Percentiles rank a stretch among this genome's conserved stretches.
phyloP scores from a whole-genome alignment of 441 rosid genomes.

The Aleurites moluccanus region DNA sequence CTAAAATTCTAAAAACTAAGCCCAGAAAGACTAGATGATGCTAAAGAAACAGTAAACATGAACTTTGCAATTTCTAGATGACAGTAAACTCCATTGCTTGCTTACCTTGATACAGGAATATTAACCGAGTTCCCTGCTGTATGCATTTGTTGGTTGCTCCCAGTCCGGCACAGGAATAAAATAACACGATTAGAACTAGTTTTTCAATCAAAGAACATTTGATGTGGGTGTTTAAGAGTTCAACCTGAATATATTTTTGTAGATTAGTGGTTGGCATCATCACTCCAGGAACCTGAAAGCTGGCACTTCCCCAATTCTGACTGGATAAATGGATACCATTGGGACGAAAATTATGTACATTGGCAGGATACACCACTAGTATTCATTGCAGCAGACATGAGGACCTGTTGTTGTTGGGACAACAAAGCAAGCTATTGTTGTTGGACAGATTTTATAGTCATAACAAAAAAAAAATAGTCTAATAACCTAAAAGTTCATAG shows the following conservation, averaged over 20 bases:
- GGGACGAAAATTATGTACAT: conserved; percentile 21
- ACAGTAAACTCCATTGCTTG: not conserved
- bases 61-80: conserved; percentile 9
- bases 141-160: conserved; percentile 36
- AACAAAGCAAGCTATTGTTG: conserved; percentile 39
- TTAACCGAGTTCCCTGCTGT: conserved; percentile 33
- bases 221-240: conserved; percentile 12
- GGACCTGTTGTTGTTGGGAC: conserved; percentile 38
- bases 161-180: conserved; percentile 35
- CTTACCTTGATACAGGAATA: conserved; percentile 46
- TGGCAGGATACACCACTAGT: conserved; percentile 27
- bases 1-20: not conserved
- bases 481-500: too few relatives aligned
- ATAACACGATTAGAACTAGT: conserved; percentile 20
- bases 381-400: conserved; percentile 27
- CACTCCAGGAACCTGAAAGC: conserved; percentile 45
- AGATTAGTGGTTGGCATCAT: conserved; percentile 28
- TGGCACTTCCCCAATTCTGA: conserved; percentile 33
- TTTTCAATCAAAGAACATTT: not conserved
- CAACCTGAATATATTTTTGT: conserved; percentile 44
- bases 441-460: too few relatives aligned
- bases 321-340: conserved; percentile 25
- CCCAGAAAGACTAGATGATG: not conserved
- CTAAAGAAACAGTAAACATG: not conserved
- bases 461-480: too few relatives aligned